Conservation (phyloP, 805 yeast genomes). For the Candida ipomoeae region DNA sequence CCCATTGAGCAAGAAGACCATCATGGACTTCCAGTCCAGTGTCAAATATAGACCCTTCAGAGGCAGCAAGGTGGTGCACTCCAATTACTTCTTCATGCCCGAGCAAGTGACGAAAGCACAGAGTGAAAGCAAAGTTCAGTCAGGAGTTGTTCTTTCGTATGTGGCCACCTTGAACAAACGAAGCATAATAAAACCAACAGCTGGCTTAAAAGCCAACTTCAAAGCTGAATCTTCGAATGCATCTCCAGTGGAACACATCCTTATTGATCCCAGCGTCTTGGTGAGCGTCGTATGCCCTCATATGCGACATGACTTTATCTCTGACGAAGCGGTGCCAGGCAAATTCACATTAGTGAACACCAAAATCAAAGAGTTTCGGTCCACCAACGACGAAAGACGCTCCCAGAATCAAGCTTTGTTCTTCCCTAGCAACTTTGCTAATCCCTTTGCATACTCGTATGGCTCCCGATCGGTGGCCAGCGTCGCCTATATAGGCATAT, state of each 20-base stretch:
- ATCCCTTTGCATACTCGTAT: neutral
- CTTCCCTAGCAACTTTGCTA: neutral
- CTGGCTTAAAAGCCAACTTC: neutral
- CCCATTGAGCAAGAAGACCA: neutral
- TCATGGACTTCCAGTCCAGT: neutral
- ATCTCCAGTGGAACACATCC: slow-evolving; percentile 6
- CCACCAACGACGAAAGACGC: neutral
- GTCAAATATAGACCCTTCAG: neutral
- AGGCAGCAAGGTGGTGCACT: slow-evolving; percentile 1
- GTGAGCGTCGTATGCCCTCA: slow-evolving; percentile 12
- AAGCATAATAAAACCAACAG: neutral
- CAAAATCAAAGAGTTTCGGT: neutral
- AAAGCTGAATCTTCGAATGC: neutral
- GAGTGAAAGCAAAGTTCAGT: neutral
- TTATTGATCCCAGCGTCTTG: slow-evolving; percentile 11
- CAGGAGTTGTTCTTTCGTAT: neutral
- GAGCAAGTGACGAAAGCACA: neutral
- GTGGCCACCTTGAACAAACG: neutral
- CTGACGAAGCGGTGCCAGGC: slow-evolving; percentile 1
- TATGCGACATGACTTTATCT: slow-evolving; percentile 11
- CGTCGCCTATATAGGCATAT: neutral
- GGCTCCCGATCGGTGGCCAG: neutral
- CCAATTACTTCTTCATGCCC: slow-evolving; percentile 1
- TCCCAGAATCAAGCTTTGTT: neutral
- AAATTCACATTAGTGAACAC: neutral